Conservation (phyloP, 192 early-diverging fungal species). For the Entomortierella chlamydospora region DNA sequence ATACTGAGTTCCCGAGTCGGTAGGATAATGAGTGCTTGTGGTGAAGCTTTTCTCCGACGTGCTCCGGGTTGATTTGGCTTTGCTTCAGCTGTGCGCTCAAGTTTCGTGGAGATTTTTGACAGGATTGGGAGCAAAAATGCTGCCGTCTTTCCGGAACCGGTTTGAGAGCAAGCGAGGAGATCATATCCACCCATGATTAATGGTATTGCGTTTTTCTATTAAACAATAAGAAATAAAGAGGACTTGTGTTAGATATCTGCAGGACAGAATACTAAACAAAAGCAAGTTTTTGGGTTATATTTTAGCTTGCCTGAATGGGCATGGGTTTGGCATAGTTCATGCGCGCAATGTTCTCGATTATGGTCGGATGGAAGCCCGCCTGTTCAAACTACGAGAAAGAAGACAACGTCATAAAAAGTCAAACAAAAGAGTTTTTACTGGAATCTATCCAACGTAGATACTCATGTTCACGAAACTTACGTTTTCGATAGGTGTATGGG, state of each 20-base stretch:
- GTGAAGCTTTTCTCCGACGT: constrained; percentile 64
- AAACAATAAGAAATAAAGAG: background rate
- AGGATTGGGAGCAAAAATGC: constrained; percentile 86
- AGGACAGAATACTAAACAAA: background rate
- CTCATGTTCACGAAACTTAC: constrained; percentile 24
- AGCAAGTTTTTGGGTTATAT: background rate
- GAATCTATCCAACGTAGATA: no score
- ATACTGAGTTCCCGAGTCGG: constrained; percentile 87
- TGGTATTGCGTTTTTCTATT: constrained; percentile 69
- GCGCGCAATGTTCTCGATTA: constrained; percentile 75
- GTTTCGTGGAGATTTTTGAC: constrained; percentile 67
- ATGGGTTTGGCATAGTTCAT: constrained; percentile 77
- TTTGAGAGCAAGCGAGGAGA: constrained; percentile 89
- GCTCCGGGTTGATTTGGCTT: constrained; percentile 41
- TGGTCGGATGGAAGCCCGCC: constrained; percentile 70
- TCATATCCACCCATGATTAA: constrained; percentile 73
- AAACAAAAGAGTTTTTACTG: no score
- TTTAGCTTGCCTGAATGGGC: constrained; percentile 71
- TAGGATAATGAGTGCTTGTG: constrained; percentile 79
- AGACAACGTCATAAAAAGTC: no score
- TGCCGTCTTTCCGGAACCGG: constrained; percentile 82
- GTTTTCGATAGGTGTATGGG: constrained; percentile 61
- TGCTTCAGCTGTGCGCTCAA: constrained; percentile 39
- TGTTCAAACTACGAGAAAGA: constrained; percentile 66
- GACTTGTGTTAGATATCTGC: background rate